Percentiles rank a stretch among this genome's conserved stretches.
phyloP scores from a whole-genome alignment of 345 rosid species.

The Isatis tinctoria region DNA sequence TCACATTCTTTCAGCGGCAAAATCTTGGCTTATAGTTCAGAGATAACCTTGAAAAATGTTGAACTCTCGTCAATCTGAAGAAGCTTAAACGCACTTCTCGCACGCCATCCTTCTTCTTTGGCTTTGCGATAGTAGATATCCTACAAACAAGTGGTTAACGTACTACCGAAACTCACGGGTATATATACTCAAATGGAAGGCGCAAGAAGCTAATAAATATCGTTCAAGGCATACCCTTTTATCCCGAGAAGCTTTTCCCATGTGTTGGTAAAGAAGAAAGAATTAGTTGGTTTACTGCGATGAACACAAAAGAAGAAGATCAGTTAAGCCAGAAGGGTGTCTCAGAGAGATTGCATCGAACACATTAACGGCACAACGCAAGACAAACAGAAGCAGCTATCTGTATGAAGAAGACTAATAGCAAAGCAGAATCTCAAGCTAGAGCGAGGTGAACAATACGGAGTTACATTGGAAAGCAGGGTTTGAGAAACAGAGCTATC shows the following conservation, averaged over 20 bases:
- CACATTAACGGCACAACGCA: neutral
- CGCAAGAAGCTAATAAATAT: neutral
- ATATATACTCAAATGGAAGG: too few relatives aligned
- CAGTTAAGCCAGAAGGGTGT: neutral
- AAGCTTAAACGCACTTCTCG: constrained; percentile 94
- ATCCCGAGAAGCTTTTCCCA: constrained; percentile 96
- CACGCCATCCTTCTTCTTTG: constrained; percentile 99
- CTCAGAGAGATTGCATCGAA: neutral
- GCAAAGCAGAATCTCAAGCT: neutral
- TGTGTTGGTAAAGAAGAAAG: constrained; percentile 21
- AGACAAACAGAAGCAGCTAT: neutral
- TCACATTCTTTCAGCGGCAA: neutral
- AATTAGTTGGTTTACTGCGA: neutral
- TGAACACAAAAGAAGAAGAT: neutral
- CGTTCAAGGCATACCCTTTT: constrained; percentile 53
- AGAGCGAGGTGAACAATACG: neutral
- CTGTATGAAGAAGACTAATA: neutral
- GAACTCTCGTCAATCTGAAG: constrained; percentile 92
- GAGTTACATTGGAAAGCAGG: too few relatives aligned
- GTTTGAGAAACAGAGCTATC: too few relatives aligned
- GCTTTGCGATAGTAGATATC: constrained; percentile 92
- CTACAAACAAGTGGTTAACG: constrained; percentile 35
- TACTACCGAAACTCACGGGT: neutral
- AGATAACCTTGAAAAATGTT: constrained; percentile 77
- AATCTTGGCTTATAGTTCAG: neutral